Conservation (phyloP, 352 stramenopile species). For the Aphanomyces euteiches region DNA sequence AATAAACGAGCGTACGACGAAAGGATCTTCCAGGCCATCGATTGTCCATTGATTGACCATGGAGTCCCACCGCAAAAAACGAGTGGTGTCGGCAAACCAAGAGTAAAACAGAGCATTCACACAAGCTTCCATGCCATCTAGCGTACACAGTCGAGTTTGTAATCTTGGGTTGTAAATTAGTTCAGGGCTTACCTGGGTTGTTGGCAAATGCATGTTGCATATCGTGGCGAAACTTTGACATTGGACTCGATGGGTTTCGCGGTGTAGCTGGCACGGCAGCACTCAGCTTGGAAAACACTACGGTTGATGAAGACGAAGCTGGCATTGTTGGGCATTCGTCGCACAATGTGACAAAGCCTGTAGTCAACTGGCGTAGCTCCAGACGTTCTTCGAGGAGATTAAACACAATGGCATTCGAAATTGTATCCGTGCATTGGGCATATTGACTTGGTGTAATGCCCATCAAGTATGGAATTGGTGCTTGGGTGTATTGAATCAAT, state of each 20-base stretch:
- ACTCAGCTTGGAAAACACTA: not conserved
- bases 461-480: slow-evolving; percentile 19
- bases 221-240: slow-evolving; percentile 2
- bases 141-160: not conserved
- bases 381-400: slow-evolving; percentile 5
- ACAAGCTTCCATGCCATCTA: slow-evolving; percentile 20
- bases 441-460: slow-evolving; percentile 1
- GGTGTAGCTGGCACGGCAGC: not conserved
- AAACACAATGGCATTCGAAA: slow-evolving; percentile 12
- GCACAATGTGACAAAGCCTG: slow-evolving; percentile 4
- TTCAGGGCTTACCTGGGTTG: slow-evolving; percentile 5
- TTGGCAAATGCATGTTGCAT: slow-evolving; percentile 11
- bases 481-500: slow-evolving; percentile 11
- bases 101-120: slow-evolving; percentile 15
- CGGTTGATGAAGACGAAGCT: not conserved
- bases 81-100: not conserved
- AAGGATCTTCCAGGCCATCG: not conserved
- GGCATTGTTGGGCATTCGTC: slow-evolving; percentile 4
- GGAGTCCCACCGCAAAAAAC: not conserved
- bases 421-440: not conserved
- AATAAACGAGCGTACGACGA: not conserved
- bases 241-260: not conserved
- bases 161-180: too few relatives aligned
- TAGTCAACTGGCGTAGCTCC: not conserved
- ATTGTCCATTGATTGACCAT: not conserved